These are phyloP conservation scores for Panaeolus cyanescens DNA, from an alignment of 768 basidiomycete species.

Conservation along the genomic window DNA sequence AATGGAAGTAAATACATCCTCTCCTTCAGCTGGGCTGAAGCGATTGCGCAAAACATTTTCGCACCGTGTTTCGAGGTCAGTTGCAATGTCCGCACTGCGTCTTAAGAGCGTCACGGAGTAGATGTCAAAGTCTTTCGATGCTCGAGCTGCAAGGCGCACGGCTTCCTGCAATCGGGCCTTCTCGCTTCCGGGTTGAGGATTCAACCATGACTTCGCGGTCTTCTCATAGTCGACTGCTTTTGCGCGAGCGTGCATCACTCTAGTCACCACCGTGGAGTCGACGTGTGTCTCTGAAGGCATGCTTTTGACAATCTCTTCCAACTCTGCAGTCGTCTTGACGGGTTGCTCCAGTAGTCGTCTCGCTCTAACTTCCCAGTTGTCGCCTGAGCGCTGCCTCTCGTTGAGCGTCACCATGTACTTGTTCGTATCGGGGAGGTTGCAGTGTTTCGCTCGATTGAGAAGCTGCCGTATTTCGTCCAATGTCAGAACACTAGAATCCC, in stretches of 20 bases:
- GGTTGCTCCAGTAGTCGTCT: conserved; percentile 66
- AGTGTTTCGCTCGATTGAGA: conserved; percentile 68
- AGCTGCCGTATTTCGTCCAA: conserved; percentile 79
- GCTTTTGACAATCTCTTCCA: conserved; percentile 66
- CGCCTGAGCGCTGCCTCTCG: conserved; percentile 64
- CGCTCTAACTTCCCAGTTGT: conserved; percentile 77
- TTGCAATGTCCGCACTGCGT: conserved; percentile 73
- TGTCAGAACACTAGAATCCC: conserved; percentile 47
- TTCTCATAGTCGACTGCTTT: conserved; percentile 82
- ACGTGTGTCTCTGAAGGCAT: conserved; percentile 70
- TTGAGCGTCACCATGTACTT: conserved; percentile 65
- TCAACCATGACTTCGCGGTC: conserved; percentile 72
- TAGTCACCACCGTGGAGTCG: conserved; percentile 64
- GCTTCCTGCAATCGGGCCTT: conserved; percentile 73
- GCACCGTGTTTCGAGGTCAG: conserved; percentile 74
- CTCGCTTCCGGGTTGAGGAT: conserved; percentile 51
- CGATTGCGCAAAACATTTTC: conserved; percentile 71
- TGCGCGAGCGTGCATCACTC: conserved; percentile 60
- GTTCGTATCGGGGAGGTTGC: conserved; percentile 66
- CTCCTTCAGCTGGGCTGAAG: conserved; percentile 50
- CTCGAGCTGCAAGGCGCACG: conserved; percentile 63
- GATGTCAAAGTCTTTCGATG: conserved; percentile 79
- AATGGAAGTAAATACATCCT: conserved; percentile 73
- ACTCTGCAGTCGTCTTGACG: conserved; percentile 72
- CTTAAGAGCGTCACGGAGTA: conserved; percentile 65